phyloP scores from a whole-genome alignment of 441 rosid species.

The Isatis lusitanica region DNA sequence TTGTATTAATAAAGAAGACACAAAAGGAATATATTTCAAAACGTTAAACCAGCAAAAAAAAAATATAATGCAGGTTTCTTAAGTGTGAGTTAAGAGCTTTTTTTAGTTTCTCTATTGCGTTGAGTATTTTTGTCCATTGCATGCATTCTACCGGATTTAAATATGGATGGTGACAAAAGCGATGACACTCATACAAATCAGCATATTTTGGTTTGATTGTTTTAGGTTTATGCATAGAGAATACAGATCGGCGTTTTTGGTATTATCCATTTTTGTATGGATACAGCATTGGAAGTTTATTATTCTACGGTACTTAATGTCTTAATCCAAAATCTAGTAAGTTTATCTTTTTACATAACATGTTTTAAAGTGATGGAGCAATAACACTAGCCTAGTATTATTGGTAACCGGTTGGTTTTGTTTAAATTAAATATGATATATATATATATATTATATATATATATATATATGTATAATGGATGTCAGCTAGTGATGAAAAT shows the following conservation, averaged over 20 bases:
- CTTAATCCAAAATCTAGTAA: neutral
- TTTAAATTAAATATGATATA: neutral
- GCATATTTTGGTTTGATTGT: neutral
- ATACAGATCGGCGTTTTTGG: neutral
- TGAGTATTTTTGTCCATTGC: neutral
- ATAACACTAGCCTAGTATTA: neutral
- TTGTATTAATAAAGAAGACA: neutral
- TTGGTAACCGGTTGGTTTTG: neutral
- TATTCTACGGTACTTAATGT: neutral
- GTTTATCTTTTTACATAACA: neutral
- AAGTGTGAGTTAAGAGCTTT: neutral
- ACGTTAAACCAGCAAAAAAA: neutral
- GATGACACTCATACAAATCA: neutral
- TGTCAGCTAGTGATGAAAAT: slow-evolving; percentile 25
- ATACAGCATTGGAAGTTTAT: neutral
- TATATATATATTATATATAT: neutral
- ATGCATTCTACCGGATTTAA: neutral
- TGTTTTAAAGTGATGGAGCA: neutral
- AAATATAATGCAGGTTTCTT: neutral
- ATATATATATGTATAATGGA: neutral
- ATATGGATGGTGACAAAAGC: neutral
- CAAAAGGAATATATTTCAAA: neutral
- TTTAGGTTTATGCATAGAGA: neutral
- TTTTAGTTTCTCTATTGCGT: neutral
- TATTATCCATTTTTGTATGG: neutral